Percentiles rank a stretch among this genome's conserved stretches.
Evolutionary conservation across 179 eudicot species (phyloP).

Genomic region (Carnegiea gigantea): DNA sequence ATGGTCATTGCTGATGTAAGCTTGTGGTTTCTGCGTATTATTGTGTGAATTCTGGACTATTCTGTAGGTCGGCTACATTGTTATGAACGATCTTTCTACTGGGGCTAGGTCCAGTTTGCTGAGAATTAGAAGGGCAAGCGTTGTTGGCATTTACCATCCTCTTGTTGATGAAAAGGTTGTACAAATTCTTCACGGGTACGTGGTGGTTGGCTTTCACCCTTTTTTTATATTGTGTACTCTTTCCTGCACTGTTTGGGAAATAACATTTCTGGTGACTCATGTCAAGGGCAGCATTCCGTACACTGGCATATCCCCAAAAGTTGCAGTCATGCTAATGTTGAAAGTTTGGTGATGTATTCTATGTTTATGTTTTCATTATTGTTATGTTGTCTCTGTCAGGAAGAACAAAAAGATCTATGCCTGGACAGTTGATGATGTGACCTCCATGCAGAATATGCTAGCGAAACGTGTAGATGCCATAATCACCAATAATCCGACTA

Average conservation of each 20-base stretch:
- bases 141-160: slow-evolving; percentile 82
- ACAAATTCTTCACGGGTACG: slow-evolving; percentile 67
- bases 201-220: neutral
- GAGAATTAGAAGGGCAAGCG: slow-evolving; percentile 70
- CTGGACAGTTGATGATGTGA: slow-evolving; percentile 88
- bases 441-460: slow-evolving; percentile 69
- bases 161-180: slow-evolving; percentile 70
- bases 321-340: neutral
- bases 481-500: slow-evolving; percentile 73
- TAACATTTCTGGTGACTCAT: neutral
- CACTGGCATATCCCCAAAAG: neutral
- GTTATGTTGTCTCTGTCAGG: slow-evolving; percentile 42
- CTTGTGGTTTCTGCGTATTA: slow-evolving; percentile 5
- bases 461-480: slow-evolving; percentile 65
- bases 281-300: neutral
- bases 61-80: slow-evolving; percentile 88
- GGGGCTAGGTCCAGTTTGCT: slow-evolving; percentile 59
- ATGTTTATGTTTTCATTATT: neutral
- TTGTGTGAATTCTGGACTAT: slow-evolving; percentile 9
- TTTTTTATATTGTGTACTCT: neutral
- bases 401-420: slow-evolving; percentile 83
- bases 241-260: neutral
- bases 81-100: slow-evolving; percentile 63
- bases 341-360: neutral
- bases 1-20: neutral